Base-by-base conservation (phyloP, 2,329 filamentous ascomycete genomes). In the Aspergillus tamarii region DNA sequence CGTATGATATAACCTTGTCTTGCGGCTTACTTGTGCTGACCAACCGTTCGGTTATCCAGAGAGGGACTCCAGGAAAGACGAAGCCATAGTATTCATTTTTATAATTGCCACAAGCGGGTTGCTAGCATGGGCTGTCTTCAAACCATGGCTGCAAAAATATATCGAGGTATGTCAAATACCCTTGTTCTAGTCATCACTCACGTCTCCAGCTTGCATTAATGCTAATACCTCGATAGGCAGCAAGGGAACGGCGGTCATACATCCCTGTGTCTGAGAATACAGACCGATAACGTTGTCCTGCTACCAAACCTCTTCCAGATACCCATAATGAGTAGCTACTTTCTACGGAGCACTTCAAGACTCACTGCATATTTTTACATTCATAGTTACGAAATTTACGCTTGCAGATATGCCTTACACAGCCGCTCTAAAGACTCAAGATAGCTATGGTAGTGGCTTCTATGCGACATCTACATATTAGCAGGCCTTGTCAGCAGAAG, bases 31-130 rank as follows among this genome's bases (percentile, higher is more conserved):
- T 9, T 39, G 32, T 55, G 32, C 32, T 55, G 32, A 36, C 16
- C 43, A 26, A 10, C 16, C 9, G n/a, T 34, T 45, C 23, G 11
- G 34, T n/a, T 60, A 57, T 67, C 11, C 63, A 87, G 85, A 90
- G 72, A 80, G 88, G 61, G 88, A 91, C 73, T 89, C 87, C n/a
- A 81, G 84, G 21, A 90, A 90, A 72, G 88, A 91, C 68, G 82
- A 89, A 73, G 83, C 85, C 1, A 86, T 91, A 3, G 88, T 91
- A 2, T 85, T 87, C 64, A 84, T 89, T 30, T 91, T 91, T 72
- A 88, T 91, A 48, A 79, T 87, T 64, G 85, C 87, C 34, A 90
- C 88, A 2, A 82, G 84, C 10, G 84, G 86, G 5, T 72, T 91
- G 66, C 76, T 90, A 66, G 79, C 80, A 2, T 90, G 87, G 83